Base-by-base conservation (phyloP, 2,329 filamentous ascomycete genomes). In the Arthroderma sp. region DNA sequence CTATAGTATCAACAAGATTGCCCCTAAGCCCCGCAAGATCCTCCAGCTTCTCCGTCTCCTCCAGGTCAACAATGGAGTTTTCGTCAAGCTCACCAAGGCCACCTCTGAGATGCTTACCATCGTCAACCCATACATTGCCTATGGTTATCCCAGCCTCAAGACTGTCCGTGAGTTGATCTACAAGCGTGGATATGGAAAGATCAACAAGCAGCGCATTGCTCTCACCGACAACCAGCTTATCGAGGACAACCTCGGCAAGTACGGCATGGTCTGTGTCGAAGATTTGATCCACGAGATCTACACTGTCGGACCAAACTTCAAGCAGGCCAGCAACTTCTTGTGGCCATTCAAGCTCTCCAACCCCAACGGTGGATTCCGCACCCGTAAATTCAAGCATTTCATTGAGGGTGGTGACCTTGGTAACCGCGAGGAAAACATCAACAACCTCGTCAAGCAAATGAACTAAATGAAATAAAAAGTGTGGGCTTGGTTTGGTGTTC, bases 271-370 rank as follows among this genome's bases (percentile, higher is more conserved):
- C 76, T 98, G 91, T 68, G 86, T 96, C 70, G 91, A 98, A 77
- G 91, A 98, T 74, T 75, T 98, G 58, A 88, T 98, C 71, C 91
- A 98, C 78, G 91, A 98, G 79, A 94, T 94, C 75, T 89, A 80
- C 80, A 94, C 88, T 49, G 91, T 96, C 57, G 89, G 91, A 67
- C 89, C 89, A 76, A 96, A 96, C 82, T 93, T 91, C 84, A 96
- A 95, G 83, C 88, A 95, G 77, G 87, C 85, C 63, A 80, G 82
- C 75, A 98, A 96, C 83, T 96, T 96, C 81, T 75, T 96, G 58
- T 98, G 91, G 91, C 91, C 91, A 66, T 98, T 98, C 82, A 96
- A 98, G 84, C 84, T 98, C 58, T 87, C 80, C 80, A 95, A 94
- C 81, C 91, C 91, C 66, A 96, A 74, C 60, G 91, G 91, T 69